These are phyloP conservation scores for Globisporangium cederbergense DNA, from an alignment of 352 stramenopile species.

Conservation along the genomic window DNA sequence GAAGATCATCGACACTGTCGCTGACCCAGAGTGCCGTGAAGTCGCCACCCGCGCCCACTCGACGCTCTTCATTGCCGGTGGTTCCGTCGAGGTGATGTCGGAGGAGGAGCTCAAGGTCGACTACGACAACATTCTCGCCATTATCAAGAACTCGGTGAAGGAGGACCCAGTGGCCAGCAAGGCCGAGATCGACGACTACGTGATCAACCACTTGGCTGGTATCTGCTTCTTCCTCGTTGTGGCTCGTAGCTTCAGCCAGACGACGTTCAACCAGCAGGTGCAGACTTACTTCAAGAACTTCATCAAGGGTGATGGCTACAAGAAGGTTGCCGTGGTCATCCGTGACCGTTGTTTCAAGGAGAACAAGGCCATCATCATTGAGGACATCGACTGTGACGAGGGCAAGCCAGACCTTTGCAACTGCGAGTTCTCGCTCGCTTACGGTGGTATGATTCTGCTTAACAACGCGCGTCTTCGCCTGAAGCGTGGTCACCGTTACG, in stretches of 20 bases:
- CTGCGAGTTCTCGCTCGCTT: slow-evolving; percentile 98
- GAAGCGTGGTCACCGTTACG: slow-evolving; percentile 91
- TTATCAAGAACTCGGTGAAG: slow-evolving; percentile 78
- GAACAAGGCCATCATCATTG: slow-evolving; percentile 90
- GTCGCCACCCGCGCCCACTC: slow-evolving; percentile 92
- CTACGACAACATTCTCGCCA: slow-evolving; percentile 79
- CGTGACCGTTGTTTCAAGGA: slow-evolving; percentile 87
- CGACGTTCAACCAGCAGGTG: slow-evolving; percentile 93
- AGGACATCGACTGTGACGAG: slow-evolving; percentile 97
- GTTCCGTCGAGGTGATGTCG: slow-evolving; percentile 86
- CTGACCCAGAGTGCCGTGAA: slow-evolving; percentile 96
- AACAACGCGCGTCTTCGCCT: slow-evolving; percentile 90
- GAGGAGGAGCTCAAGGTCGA: slow-evolving; percentile 92
- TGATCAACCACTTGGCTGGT: slow-evolving; percentile 86
- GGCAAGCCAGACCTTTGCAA: slow-evolving; percentile 98
- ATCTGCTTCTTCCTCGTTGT: slow-evolving; percentile 87
- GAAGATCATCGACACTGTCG: slow-evolving; percentile 95
- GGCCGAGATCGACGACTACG: slow-evolving; percentile 86
- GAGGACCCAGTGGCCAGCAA: slow-evolving; percentile 79
- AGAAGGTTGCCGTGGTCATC: slow-evolving; percentile 67
- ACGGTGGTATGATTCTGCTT: slow-evolving; percentile 91
- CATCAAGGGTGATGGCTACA: slow-evolving; percentile 56
- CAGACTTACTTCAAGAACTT: slow-evolving; percentile 86
- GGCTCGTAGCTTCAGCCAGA: slow-evolving; percentile 92
- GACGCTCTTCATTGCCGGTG: slow-evolving; percentile 93